Percentiles rank a stretch among this genome's conserved stretches.
Evolutionary conservation across 2,329 filamentous ascomycete species (phyloP).

Genomic region (Curvularia eragrostidis): DNA sequence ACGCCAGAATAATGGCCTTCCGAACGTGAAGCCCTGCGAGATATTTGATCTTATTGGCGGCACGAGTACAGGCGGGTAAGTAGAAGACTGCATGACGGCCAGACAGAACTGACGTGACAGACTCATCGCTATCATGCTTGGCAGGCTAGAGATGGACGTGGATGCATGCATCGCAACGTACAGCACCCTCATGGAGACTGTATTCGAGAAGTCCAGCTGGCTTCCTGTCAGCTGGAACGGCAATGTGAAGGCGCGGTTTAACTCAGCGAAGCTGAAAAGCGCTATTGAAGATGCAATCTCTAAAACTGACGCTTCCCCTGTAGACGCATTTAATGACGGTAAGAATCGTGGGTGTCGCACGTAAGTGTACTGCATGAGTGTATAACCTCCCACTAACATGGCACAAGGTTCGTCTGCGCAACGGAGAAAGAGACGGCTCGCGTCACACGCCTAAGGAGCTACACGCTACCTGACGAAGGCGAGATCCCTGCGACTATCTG

Average conservation of each 20-base stretch:
- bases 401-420: background rate
- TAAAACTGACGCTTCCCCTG: background rate
- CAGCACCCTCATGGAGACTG: constrained; percentile 2
- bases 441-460: background rate
- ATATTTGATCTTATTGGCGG: constrained; percentile 32
- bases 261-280: background rate
- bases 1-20: background rate
- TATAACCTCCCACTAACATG: background rate
- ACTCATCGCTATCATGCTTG: constrained; percentile 30
- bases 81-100: background rate
- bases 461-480: background rate
- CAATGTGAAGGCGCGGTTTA: background rate
- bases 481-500: background rate
- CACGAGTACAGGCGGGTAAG: constrained; percentile 30
- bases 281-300: background rate
- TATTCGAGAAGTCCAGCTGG: constrained; percentile 9
- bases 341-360: background rate
- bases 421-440: background rate
- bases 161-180: constrained; percentile 24
- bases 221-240: background rate
- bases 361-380: background rate
- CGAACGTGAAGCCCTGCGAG: constrained; percentile 22
- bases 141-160: constrained; percentile 25
- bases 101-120: constrained; percentile 1
- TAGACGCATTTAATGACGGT: background rate